A percentile compares a stretch with the other conserved stretches of the same genome.
phyloP scores from a whole-genome alignment of 2,329 filamentous ascomycete genomes.

The Xylariaceae sp. region DNA sequence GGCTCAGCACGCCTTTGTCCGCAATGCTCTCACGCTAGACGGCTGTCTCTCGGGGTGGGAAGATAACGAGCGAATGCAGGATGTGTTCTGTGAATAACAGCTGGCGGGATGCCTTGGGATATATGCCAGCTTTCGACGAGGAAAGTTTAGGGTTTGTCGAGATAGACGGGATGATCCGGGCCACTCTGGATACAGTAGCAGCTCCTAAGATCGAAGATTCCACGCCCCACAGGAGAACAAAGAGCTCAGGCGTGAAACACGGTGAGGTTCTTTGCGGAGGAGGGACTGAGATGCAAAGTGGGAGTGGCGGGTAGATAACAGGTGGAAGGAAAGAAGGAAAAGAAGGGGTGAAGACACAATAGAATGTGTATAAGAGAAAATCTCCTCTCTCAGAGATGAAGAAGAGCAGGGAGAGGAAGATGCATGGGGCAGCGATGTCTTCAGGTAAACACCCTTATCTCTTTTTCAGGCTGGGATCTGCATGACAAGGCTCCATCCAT shows the following conservation, averaged over 20 bases:
- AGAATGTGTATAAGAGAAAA: conserved; percentile 19
- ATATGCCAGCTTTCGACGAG: conserved; percentile 1
- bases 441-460: conserved; percentile 25
- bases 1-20: conserved; percentile 22
- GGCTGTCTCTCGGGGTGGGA: neutral
- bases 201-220: conserved; percentile 12
- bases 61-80: neutral
- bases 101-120: neutral
- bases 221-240: conserved; percentile 23
- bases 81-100: neutral
- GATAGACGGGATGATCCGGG: conserved; percentile 18
- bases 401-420: conserved; percentile 19
- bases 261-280: conserved; percentile 24
- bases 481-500: conserved; percentile 14
- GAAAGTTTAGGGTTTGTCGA: neutral
- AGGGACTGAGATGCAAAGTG: conserved; percentile 9
- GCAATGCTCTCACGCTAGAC: neutral
- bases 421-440: conserved; percentile 23
- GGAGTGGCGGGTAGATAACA: conserved; percentile 10
- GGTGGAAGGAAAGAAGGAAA: conserved; percentile 11
- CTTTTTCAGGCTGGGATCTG: conserved; percentile 24
- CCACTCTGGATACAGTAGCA: conserved; percentile 4
- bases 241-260: conserved; percentile 18
- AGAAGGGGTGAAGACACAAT: conserved; percentile 10
- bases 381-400: conserved; percentile 23